Conservation (phyloP, 257 asterid species). For the Rhazya stricta region DNA sequence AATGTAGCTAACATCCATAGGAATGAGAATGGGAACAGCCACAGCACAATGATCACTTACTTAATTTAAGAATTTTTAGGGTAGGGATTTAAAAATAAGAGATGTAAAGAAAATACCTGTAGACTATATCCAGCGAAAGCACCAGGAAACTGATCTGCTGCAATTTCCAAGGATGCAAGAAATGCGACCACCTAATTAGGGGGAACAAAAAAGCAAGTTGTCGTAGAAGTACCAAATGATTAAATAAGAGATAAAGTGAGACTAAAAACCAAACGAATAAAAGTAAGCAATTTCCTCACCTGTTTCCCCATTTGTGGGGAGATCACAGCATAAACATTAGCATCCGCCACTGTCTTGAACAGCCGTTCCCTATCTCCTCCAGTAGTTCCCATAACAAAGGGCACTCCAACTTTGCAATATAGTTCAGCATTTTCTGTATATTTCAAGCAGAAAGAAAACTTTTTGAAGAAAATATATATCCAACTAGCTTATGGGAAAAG, state of each 20-base stretch:
- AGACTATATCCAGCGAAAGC: constrained; percentile 90
- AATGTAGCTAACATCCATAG: background rate
- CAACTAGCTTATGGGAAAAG: background rate
- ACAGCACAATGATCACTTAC: background rate
- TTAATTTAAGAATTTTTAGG: background rate
- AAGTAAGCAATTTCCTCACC: constrained; percentile 37
- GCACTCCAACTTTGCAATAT: constrained; percentile 88
- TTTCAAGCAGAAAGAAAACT: constrained; percentile 7
- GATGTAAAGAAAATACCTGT: constrained; percentile 42
- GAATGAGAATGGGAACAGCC: background rate
- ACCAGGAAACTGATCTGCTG: constrained; percentile 92
- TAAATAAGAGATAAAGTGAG: constrained; percentile 7
- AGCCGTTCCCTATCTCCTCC: constrained; percentile 94
- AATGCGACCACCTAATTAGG: constrained; percentile 79
- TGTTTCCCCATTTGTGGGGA: constrained; percentile 99
- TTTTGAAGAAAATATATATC: background rate
- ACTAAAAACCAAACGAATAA: background rate
- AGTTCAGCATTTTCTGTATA: constrained; percentile 71
- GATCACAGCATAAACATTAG: constrained; percentile 80
- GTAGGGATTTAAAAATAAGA: background rate
- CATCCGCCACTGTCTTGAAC: constrained; percentile 64
- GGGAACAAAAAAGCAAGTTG: constrained; percentile 12
- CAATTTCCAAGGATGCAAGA: constrained; percentile 90
- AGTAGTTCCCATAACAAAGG: constrained; percentile 96
- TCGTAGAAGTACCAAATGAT: background rate